Conservation (phyloP, 768 basidiomycete species). For the Boletus barrowsii region DNA sequence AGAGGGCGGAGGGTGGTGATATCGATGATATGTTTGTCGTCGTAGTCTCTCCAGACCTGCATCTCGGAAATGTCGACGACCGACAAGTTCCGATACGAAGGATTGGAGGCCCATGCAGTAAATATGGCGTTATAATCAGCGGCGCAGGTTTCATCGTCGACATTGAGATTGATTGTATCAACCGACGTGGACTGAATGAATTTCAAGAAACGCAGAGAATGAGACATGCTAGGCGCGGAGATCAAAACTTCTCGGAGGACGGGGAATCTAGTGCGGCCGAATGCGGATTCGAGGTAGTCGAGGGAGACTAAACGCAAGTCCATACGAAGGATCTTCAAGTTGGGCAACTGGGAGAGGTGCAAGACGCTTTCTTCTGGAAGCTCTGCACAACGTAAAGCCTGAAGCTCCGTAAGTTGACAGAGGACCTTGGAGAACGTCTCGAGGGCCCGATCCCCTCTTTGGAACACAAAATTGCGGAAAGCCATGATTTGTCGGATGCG, state of each 20-base stretch:
- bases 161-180: conserved; percentile 32
- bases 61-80: conserved; percentile 29
- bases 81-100: conserved; percentile 23
- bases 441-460: conserved; percentile 23
- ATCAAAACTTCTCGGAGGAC: conserved; percentile 22
- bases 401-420: conserved; percentile 20
- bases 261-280: conserved; percentile 15
- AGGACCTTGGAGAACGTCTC: conserved; percentile 24
- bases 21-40: conserved; percentile 30
- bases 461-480: conserved; percentile 27
- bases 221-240: conserved; percentile 23
- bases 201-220: conserved; percentile 23
- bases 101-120: conserved; percentile 21
- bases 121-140: conserved; percentile 24
- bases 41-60: conserved; percentile 29
- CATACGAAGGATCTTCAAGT: conserved; percentile 24
- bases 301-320: conserved; percentile 25
- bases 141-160: conserved; percentile 30
- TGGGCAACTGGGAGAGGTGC: conserved; percentile 19
- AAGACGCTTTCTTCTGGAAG: conserved; percentile 23
- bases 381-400: conserved; percentile 26
- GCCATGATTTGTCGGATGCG: conserved; percentile 28
- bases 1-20: conserved; percentile 24
- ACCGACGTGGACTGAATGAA: conserved; percentile 26
- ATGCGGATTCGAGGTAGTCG: conserved; percentile 16